Base-by-base conservation (phyloP, 306 rosid genomes). In the Dryas drummondii region DNA sequence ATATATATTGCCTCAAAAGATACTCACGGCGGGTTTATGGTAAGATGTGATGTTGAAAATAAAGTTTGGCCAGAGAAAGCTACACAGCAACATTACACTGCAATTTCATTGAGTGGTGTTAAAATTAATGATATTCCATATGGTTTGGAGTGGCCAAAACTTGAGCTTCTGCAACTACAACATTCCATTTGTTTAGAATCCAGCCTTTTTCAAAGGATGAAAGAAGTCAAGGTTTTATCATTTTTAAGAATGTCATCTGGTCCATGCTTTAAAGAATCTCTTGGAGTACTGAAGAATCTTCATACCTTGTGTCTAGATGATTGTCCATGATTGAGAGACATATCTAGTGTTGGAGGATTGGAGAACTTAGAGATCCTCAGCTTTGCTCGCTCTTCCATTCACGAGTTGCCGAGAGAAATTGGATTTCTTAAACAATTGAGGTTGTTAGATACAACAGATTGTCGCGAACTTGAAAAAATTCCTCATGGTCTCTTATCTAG, bases 121-220 rank as follows among this genome's bases (percentile, higher is more conserved):
- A 11, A 16, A 5, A 5, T 70, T 1, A 2, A 13, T 5, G 46
- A 54, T 10, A 47, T 40, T 52, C 48, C 10, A 15, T n/a, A 37
- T 37, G 17, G 47, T 14, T n/a, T 52, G 27, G 61, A 26, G 0
- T 70, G 40, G 45, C 61, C 61, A 5, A 14, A 53, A 5, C 17
- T 70, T 51, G 6, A 32, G 15, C 7, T 26, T 11, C 37, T 8
- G 2, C 22, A 46, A 4, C 0, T 27, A 4, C 2, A 4, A 40
- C 9, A 1, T 12, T 26, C 4, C 1, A 1, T 5, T 0, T 0
- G 0, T 5, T 45, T 2, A 5, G 10, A 5, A 6, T 49, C 51
- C 58, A 16, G 2, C 8, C 1, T 11, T 11, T 68, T 68, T 68
- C 0, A 17, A 49, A 0, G 19, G 7, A 0, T 32, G 12, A 49